Base-by-base conservation (phyloP, 2,329 filamentous ascomycete genomes). In the Ascochyta pisi region DNA sequence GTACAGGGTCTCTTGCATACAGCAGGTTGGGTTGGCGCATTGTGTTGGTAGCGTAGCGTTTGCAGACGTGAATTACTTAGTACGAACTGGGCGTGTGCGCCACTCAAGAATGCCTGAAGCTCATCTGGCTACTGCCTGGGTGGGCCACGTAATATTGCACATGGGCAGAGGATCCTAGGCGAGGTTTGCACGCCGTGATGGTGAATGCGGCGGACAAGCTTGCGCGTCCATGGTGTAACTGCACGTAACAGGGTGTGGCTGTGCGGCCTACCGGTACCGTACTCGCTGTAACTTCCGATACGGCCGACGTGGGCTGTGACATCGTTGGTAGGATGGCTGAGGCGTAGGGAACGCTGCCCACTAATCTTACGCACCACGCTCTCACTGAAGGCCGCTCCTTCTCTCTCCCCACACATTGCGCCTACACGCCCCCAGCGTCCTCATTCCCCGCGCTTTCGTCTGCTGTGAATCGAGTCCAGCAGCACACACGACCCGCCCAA, bases 1-100 rank as follows among this genome's bases (percentile, higher is more conserved):
- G 68, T 58, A 62, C 57, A 60, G 66, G 57, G 58, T 26, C 24
- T 61, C 55, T 61, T 64, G 65, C 63, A 62, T 61, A 51, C 35
- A 48, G 49, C 42, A 35, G 52, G 44, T 37, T 39, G 45, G 55
- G 47, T 50, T 24, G 61, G 59, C 52, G 63, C 45, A 43, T 60
- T 46, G 38, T 33, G 35, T 53, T 51, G 33, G 48, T 64, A 63
- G 60, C 54, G 49, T 42, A 50, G 50, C 50, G 42, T 54, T 50
- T 48, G 51, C 55, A 57, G 44, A 26, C 37, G 47, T 33, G 50
- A 64, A 62, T 50, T 49, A 59, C 19, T 3, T 19, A 19, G 19
- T 19, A 19, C 47, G 54, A 66, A 60, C 37, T 50, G 54, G 38
- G 50, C 59, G 39, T 42, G 47, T 50, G 33, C 46, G 45, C 45